Conservation (phyloP, 2,329 filamentous ascomycete species). For the Pyrenochaeta sp. region DNA sequence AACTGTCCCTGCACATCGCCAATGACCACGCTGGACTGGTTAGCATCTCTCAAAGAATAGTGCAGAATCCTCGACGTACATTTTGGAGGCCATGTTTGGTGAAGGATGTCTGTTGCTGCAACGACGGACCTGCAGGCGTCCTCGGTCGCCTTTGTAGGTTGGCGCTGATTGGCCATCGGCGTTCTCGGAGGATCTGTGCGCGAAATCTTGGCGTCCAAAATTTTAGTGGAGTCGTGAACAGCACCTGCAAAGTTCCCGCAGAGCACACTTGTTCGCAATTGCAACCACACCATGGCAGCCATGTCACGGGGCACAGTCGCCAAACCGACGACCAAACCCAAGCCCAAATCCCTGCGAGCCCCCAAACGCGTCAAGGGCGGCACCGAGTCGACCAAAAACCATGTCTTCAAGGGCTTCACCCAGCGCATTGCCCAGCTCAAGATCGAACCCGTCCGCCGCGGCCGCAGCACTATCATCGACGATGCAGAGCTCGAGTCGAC, state of each 20-base stretch:
- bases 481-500: constrained; percentile 76
- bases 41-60: constrained; percentile 4
- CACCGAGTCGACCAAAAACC: constrained; percentile 79
- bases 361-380: constrained; percentile 70
- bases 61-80: constrained; percentile 47
- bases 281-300: constrained; percentile 49
- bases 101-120: constrained; percentile 6
- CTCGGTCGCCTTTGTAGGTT: constrained; percentile 25
- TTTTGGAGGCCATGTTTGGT: constrained; percentile 62
- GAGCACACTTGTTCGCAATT: no score
- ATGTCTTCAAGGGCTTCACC: constrained; percentile 91
- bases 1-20: constrained; percentile 85
- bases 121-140: no score
- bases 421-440: constrained; percentile 89
- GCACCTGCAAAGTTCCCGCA: constrained; percentile 10
- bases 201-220: constrained; percentile 38
- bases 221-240: constrained; percentile 35
- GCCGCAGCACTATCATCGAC: constrained; percentile 84
- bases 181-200: constrained; percentile 17
- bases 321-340: constrained; percentile 16
- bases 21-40: constrained; percentile 72
- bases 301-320: constrained; percentile 48
- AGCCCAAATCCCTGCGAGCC: constrained; percentile 51
- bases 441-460: constrained; percentile 90
- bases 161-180: constrained; percentile 16